phyloP scores from a whole-genome alignment of 495 filamentous ascomycete species.

The Lophiostoma macrostomum region DNA sequence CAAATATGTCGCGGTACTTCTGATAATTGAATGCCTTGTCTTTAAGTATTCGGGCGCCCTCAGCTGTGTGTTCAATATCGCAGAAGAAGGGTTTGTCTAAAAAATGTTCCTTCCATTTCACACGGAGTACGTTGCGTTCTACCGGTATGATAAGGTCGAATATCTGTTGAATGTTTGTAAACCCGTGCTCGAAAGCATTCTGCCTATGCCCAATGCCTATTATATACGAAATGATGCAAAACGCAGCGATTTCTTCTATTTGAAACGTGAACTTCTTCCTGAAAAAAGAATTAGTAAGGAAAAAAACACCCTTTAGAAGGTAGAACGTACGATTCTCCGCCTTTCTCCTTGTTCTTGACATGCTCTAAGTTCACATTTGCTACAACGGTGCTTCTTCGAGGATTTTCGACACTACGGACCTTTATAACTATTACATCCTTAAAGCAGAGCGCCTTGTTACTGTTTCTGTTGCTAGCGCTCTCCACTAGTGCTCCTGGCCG shows the following conservation, averaged over 20 bases:
- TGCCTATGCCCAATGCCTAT: constrained; percentile 6
- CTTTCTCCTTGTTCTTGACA: constrained; percentile 13
- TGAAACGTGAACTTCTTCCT: constrained; percentile 29
- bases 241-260: constrained; percentile 16
- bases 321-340: constrained; percentile 8
- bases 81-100: constrained; percentile 20
- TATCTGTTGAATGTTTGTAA: constrained; percentile 18
- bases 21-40: constrained; percentile 17
- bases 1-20: constrained; percentile 23
- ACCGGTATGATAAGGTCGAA: constrained; percentile 19
- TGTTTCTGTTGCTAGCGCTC: constrained; percentile 6
- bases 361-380: constrained; percentile 19
- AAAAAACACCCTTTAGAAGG: background rate
- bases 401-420: background rate
- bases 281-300: constrained; percentile 3
- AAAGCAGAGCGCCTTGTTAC: constrained; percentile 12
- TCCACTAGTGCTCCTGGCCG: constrained; percentile 15
- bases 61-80: constrained; percentile 9
- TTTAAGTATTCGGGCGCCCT: constrained; percentile 9
- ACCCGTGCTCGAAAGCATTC: constrained; percentile 17
- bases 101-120: constrained; percentile 21
- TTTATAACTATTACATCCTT: constrained; percentile 11
- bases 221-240: constrained; percentile 18
- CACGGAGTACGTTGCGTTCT: constrained; percentile 8
- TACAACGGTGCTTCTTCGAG: constrained; percentile 2